phyloP scores from a whole-genome alignment of 208 protist species.

The Phytomonas francai region DNA sequence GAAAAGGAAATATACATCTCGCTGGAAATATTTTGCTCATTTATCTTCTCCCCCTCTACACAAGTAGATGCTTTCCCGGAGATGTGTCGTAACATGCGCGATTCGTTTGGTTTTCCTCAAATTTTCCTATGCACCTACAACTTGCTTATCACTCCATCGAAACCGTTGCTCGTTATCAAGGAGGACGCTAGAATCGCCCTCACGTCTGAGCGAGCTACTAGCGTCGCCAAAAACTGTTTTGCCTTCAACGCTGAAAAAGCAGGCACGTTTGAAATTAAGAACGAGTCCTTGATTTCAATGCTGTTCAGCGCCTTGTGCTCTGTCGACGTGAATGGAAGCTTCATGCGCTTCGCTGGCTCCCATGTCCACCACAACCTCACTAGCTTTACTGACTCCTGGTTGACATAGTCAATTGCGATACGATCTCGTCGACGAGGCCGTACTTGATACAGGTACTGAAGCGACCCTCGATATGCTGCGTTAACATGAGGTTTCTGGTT shows the following conservation, averaged over 20 bases:
- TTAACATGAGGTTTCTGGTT: slow-evolving; percentile 42
- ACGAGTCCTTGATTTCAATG: slow-evolving; percentile 42
- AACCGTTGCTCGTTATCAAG: neutral
- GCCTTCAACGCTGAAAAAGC: slow-evolving; percentile 60
- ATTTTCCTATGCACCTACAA: neutral
- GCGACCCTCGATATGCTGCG: slow-evolving; percentile 50
- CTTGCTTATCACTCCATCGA: slow-evolving; percentile 3
- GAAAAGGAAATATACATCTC: neutral
- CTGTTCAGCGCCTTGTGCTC: slow-evolving; percentile 77
- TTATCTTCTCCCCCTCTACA: neutral
- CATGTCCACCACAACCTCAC: slow-evolving; percentile 44
- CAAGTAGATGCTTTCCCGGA: neutral
- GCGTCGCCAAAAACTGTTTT: slow-evolving; percentile 62
- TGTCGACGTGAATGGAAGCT: slow-evolving; percentile 45
- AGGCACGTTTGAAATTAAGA: slow-evolving; percentile 37
- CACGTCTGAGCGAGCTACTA: slow-evolving; percentile 33
- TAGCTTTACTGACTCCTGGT: slow-evolving; percentile 32
- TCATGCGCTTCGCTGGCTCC: slow-evolving; percentile 19
- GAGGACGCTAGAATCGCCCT: slow-evolving; percentile 7
- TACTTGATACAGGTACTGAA: slow-evolving; percentile 51
- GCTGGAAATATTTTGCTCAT: neutral
- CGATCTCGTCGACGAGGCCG: slow-evolving; percentile 37
- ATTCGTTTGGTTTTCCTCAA: neutral
- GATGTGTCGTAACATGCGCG: neutral
- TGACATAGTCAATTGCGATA: slow-evolving; percentile 52